Base-by-base conservation (phyloP, 2,329 filamentous ascomycete genomes). In the Xylaria digitata region DNA sequence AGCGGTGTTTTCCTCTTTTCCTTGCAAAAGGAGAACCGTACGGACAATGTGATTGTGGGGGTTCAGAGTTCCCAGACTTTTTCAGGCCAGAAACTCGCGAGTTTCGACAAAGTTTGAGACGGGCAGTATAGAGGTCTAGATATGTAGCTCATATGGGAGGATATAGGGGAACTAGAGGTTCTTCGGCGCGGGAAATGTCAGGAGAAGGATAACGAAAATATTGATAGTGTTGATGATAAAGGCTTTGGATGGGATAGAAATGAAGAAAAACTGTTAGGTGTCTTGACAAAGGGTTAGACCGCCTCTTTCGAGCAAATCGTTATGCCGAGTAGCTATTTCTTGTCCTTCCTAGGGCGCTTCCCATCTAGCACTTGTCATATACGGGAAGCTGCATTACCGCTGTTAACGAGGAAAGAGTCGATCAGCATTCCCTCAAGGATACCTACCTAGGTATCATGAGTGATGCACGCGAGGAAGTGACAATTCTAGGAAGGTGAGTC, bases 101-200 rank as follows among this genome's bases (percentile, higher is more conserved):
- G 37, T 46, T 23, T 58, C n/a, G 23, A 26, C 23, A 61, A 23
- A 30, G 17, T 6, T 5, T 48, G 3, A 46, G 21, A n/a, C 13
- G 42, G n/a, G 21, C 11, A 3, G 34, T 17, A 46, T 61, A 54
- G n/a, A 37, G 15, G n/a, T 46, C 3, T 40, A 43, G 19, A 32
- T 9, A 66, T 57, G 32, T 49, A 43, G 13, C 5, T 43, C 1
- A 6, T 19, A n/a, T 32, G 26, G 54, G n/a, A 53, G 34, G 21
- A 30, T 40, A 19, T 67, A 65, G 64, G 67, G 45, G 13, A 55
- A 59, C 19, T 65, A 69, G 64, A 61, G 21, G n/a, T 21, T 64
- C 1, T 48, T 59, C 17, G 9, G n/a, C 26, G 13, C 7, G 19
- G 57, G 42, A 26, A 48, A n/a, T 21, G 23, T 48, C 48, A 61